Base-by-base conservation (phyloP, 768 basidiomycete species). In the Mycena rebaudengoi region DNA sequence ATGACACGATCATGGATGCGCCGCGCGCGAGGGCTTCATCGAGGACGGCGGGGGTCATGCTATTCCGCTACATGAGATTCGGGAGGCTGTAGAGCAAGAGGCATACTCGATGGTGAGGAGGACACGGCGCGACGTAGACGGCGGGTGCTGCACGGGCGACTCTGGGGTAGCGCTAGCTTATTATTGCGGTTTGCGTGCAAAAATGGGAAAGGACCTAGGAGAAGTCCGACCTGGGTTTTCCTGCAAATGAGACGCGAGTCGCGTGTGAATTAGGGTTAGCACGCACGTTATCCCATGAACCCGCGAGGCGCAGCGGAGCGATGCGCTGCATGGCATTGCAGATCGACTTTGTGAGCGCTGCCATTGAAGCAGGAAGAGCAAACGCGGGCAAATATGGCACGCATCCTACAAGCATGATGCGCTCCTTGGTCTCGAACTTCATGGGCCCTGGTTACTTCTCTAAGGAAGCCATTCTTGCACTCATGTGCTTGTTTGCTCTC, bases 261-360 rank as follows among this genome's bases (percentile, higher is more conserved):
- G 28, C 14, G 14, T 14, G 16, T 18, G 12, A 41, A 21, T 16
- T 14, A 32, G 20, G 10, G 14, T 11, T 28, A 39, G 55, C 41
- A 79, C 92, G 78, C 67, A 98, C 96, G 78, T 98, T 98, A 72
- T 98, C 96, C 95, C 96, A 98, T 64, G 85, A 87, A 67, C 92
- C 95, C 18, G 96, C 96, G 8, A 98, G 83, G 35, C 86, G 82
- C 21, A 95, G 83, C 4, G 96, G 96, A 1, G 96, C 95, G 66
- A 98, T 91, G 26, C 88, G 85, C 65, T 92, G 91, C 90, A 95
- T 91, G 0, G 89, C 88, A 41, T 79, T 83, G 68, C 84, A 85
- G 12, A 90, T 86, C 30, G 82, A 78, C 73, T 84, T 88, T 13
- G 88, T 68, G 32, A 83, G 62, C n/a, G n/a, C n/a, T n/a, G n/a